Conservation (phyloP, 208 protist species). For the Tritrichomonas foetus region DNA sequence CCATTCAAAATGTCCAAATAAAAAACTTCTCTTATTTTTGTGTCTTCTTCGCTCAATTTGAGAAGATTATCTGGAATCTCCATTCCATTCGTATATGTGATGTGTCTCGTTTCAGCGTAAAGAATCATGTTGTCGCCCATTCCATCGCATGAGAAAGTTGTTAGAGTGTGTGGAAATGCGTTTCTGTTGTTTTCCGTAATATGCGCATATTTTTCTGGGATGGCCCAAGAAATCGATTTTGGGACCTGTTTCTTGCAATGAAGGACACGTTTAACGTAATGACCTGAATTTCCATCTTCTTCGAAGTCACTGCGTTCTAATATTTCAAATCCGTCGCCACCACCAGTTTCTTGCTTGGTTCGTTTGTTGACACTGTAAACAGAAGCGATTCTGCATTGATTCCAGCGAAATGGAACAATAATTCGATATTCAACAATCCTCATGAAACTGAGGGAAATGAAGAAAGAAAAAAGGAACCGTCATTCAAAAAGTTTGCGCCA, state of each 20-base stretch:
- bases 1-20: neutral
- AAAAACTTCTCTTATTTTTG: neutral
- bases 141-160: neutral
- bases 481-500: too few species aligned
- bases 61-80: neutral
- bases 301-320: neutral
- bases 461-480: too few species aligned
- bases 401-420: neutral
- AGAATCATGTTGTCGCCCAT: neutral
- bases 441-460: neutral
- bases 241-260: neutral
- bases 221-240: neutral
- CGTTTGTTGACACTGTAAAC: neutral
- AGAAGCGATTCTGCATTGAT: neutral
- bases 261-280: neutral
- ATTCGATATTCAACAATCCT: slow-evolving; percentile 17
- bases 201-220: neutral
- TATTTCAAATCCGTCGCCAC: neutral
- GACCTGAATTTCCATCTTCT: neutral
- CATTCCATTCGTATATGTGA: neutral
- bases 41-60: neutral
- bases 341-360: neutral
- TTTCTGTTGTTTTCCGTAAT: neutral
- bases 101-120: neutral
- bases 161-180: neutral